phyloP scores from a whole-genome alignment of 306 rosid genomes.

The Quercus parvula region DNA sequence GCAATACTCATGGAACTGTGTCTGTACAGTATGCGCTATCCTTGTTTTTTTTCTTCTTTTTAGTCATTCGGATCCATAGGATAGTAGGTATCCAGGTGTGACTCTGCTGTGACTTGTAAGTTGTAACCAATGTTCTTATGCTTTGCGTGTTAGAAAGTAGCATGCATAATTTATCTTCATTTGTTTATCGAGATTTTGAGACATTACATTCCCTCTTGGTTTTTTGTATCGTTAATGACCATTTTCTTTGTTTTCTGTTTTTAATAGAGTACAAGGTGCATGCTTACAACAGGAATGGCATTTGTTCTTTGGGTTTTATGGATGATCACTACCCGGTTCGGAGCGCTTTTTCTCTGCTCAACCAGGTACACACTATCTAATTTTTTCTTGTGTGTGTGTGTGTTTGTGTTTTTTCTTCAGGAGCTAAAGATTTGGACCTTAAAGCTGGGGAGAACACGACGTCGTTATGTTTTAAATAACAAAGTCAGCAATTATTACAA shows the following conservation, averaged over 20 bases:
- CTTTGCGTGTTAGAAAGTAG: neutral
- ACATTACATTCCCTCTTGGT: too few species aligned
- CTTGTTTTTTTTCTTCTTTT: too few species aligned
- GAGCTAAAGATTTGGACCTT: neutral
- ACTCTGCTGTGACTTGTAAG: too few species aligned
- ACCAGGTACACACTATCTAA: slow-evolving; percentile 47
- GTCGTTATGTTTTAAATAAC: too few species aligned
- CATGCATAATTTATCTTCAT: neutral
- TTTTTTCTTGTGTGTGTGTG: neutral
- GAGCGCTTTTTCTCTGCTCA: slow-evolving; percentile 89
- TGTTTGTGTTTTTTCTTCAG: neutral
- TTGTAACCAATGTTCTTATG: neutral
- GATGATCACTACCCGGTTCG: slow-evolving; percentile 97
- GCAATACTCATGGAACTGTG: too few species aligned
- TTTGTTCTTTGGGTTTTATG: slow-evolving; percentile 96
- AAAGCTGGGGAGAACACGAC: too few species aligned
- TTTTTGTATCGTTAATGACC: neutral
- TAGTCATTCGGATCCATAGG: too few species aligned
- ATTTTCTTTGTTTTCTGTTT: neutral
- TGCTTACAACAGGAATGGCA: slow-evolving; percentile 84
- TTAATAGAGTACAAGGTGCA: slow-evolving; percentile 87
- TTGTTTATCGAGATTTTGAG: neutral
- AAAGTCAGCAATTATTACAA: too few species aligned
- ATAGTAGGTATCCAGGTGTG: too few species aligned
- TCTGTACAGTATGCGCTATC: too few species aligned